phyloP scores from a whole-genome alignment of 306 rosid species.

The Dryas drummondii region DNA sequence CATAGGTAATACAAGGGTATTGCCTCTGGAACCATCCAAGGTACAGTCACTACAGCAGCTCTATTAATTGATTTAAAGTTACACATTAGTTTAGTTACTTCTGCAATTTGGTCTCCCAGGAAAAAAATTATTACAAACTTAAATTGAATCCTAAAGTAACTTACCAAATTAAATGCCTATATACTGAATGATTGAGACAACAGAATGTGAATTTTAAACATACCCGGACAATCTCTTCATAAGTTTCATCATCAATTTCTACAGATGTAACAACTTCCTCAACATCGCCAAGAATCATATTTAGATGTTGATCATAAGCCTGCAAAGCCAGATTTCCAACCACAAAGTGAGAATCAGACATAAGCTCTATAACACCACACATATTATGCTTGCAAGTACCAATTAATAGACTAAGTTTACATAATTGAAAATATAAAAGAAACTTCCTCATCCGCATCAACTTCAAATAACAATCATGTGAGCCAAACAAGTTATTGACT shows the following conservation, averaged over 20 bases:
- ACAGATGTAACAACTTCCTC: constrained; percentile 91
- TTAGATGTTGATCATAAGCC: constrained; percentile 99
- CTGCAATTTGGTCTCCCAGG: neutral
- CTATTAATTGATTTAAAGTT: neutral
- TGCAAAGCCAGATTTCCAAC: constrained; percentile 42
- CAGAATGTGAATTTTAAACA: constrained; percentile 18
- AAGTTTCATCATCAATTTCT: constrained; percentile 96
- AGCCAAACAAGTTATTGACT: neutral
- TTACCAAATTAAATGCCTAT: neutral
- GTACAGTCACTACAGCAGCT: constrained; percentile 6
- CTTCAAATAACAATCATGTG: neutral
- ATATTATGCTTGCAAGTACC: neutral
- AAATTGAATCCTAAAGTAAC: neutral
- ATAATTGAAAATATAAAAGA: neutral
- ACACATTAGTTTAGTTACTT: neutral
- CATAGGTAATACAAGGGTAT: neutral
- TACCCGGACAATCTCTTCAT: constrained; percentile 99
- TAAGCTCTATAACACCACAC: neutral
- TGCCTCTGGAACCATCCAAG: neutral
- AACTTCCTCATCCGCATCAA: neutral
- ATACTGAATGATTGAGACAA: neutral
- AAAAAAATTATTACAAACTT: neutral
- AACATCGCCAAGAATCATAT: constrained; percentile 99
- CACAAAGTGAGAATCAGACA: neutral
- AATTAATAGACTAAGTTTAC: neutral